Base-by-base conservation (phyloP, 2,329 filamentous ascomycete species). In the Chalara sp. region DNA sequence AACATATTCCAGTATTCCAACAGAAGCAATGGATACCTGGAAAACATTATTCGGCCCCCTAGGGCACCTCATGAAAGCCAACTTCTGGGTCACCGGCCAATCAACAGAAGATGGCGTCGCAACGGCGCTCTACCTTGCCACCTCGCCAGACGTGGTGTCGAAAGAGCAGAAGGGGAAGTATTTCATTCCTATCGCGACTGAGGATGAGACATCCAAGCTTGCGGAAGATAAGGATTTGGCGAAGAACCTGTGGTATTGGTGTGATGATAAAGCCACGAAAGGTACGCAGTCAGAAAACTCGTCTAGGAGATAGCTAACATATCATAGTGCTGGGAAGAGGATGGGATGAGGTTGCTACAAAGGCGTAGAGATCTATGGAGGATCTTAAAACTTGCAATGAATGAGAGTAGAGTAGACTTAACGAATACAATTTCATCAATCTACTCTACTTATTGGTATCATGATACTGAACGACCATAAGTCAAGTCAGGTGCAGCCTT, bases 161-260 rank as follows among this genome's bases (percentile, higher is more conserved):
- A 40, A 32, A 5, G 37, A 31, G 6, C 46, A 48, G 28, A 48
- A 41, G 37, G 46, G 46, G 11, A 48, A 41, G 21, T 48, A 48
- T 29, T 48, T 48, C 29, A 31, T 40, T 28, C 46, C 46, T 12
- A 41, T 48, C n/a, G 46, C 46, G 32, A 41, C 46, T 29, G 46
- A 48, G 37, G 33, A 48, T 41, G 21, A 31, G 10, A 48, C 46
- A 12, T 41, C 33, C 21, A 41, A 40, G 46, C 11, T 41, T 8
- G 33, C 46, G 6, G 28, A 48, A 31, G 46, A 48, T 32, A 48
- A 48, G 30, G 46, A 48, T 39, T 32, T 48, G 37, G 46, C 46
- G 29, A 41, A 41, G 33, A 48, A 48, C 13, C 4, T 48, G n/a
- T 48, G 46, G 46, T 48, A 48, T 35, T 46, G 44, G 44, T 46